Evolutionary conservation across 2,329 filamentous ascomycete genomes (phyloP).

Genomic region (Teratosphaeria viscida): DNA sequence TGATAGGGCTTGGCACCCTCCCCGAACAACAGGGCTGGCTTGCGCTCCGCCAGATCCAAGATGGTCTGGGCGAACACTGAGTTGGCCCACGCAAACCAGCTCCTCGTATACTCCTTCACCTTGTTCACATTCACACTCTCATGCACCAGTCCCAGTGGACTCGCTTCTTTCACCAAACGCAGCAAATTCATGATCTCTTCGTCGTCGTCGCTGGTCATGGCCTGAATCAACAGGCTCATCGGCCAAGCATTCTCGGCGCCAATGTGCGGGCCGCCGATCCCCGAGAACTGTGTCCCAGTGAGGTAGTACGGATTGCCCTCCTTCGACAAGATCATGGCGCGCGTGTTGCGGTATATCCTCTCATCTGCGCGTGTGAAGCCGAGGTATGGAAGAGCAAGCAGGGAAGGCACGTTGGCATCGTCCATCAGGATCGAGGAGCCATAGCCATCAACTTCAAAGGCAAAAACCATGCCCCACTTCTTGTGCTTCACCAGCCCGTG

Average conservation of each 20-base stretch:
- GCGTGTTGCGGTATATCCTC: slow-evolving; percentile 73
- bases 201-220: slow-evolving; percentile 77
- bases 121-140: slow-evolving; percentile 82
- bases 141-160: slow-evolving; percentile 71
- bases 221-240: slow-evolving; percentile 86
- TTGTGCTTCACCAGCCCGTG: slow-evolving; percentile 71
- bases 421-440: slow-evolving; percentile 78
- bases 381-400: slow-evolving; percentile 67
- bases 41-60: slow-evolving; percentile 75
- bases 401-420: slow-evolving; percentile 75
- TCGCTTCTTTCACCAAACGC: slow-evolving; percentile 62
- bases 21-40: slow-evolving; percentile 78
- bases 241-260: slow-evolving; percentile 91
- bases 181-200: slow-evolving; percentile 68
- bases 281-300: slow-evolving; percentile 62
- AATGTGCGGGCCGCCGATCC: slow-evolving; percentile 78
- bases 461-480: slow-evolving; percentile 68
- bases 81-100: slow-evolving; percentile 98
- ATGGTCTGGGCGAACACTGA: slow-evolving; percentile 91
- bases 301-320: slow-evolving; percentile 82
- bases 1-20: slow-evolving; percentile 49
- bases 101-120: slow-evolving; percentile 62
- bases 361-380: slow-evolving; percentile 60
- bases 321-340: slow-evolving; percentile 67
- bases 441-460: slow-evolving; percentile 81